A percentile compares a stretch with the other conserved stretches of the same genome.
phyloP scores from a whole-genome alignment of 768 basidiomycete genomes.

The Suillus brevipes region DNA sequence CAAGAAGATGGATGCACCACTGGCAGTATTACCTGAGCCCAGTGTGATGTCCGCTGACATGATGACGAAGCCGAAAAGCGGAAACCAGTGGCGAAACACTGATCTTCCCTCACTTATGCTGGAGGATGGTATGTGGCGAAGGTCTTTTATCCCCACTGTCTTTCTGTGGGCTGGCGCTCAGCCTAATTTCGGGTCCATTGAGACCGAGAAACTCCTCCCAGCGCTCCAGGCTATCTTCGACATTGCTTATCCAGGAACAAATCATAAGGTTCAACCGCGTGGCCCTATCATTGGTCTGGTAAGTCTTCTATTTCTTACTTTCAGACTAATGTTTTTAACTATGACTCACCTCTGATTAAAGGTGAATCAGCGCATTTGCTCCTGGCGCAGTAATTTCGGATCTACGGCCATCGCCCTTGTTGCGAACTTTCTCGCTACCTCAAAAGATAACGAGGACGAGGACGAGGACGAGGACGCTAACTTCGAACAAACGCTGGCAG shows the following conservation, averaged over 20 bases:
- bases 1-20: too few relatives aligned
- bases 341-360: neutral
- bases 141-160: too few relatives aligned
- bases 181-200: too few relatives aligned
- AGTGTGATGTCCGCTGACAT: too few relatives aligned
- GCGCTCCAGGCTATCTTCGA: conserved; percentile 9
- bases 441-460: neutral
- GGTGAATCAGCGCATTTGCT: conserved; percentile 6
- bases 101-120: too few relatives aligned
- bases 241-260: conserved; percentile 10
- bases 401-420: conserved; percentile 10
- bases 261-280: conserved; percentile 1
- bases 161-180: too few relatives aligned
- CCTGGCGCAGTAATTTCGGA: conserved; percentile 14
- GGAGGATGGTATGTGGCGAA: too few relatives aligned
- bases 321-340: neutral
- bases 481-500: neutral
- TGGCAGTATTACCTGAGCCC: too few relatives aligned
- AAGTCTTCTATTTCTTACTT: conserved; percentile 3
- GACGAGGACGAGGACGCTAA: neutral
- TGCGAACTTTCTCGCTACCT: conserved; percentile 3
- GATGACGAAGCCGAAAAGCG: too few relatives aligned
- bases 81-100: too few relatives aligned
- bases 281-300: conserved; percentile 11
- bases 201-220: too few relatives aligned